phyloP scores from a whole-genome alignment of 192 early-diverging fungal genomes.

The Cladochytrium replicatum region DNA sequence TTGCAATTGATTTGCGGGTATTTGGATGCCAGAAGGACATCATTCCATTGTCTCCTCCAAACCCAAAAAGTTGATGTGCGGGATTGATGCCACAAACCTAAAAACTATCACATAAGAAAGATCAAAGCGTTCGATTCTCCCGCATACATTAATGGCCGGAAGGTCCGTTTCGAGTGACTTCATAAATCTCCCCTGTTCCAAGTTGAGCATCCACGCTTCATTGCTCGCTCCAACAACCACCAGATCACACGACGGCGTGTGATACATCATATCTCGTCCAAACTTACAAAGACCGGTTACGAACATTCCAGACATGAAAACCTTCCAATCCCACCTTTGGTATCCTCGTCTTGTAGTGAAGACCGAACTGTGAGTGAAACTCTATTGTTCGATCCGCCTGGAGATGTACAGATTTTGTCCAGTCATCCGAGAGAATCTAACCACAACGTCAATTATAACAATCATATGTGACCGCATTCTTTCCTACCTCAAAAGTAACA shows the following conservation, averaged over 20 bases:
- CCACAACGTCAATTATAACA: neutral
- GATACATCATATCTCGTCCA: constrained; percentile 84
- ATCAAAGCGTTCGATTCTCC: too few relatives aligned
- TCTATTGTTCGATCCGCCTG: constrained; percentile 85
- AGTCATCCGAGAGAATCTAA: constrained; percentile 85
- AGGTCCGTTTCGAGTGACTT: constrained; percentile 65
- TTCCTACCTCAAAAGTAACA: constrained; percentile 44
- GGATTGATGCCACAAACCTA: constrained; percentile 79
- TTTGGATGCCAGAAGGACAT: constrained; percentile 94
- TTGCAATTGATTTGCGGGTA: constrained; percentile 47
- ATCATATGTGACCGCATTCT: neutral
- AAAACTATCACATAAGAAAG: too few relatives aligned
- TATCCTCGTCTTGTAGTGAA: constrained; percentile 88
- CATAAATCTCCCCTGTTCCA: constrained; percentile 89
- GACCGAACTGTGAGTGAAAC: constrained; percentile 90
- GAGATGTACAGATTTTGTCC: constrained; percentile 90
- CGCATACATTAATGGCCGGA: constrained; percentile 39
- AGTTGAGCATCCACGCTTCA: constrained; percentile 84
- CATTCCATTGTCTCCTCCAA: constrained; percentile 76
- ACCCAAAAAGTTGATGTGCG: constrained; percentile 85
- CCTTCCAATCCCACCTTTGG: constrained; percentile 49
- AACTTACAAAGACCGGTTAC: too few relatives aligned
- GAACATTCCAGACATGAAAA: too few relatives aligned
- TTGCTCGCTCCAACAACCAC: constrained; percentile 65
- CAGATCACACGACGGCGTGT: constrained; percentile 85